A percentile compares a stretch with the other conserved stretches of the same genome.
Conservation (phyloP, 2,329 filamentous ascomycete species). For the Xylariaceae sp. region DNA sequence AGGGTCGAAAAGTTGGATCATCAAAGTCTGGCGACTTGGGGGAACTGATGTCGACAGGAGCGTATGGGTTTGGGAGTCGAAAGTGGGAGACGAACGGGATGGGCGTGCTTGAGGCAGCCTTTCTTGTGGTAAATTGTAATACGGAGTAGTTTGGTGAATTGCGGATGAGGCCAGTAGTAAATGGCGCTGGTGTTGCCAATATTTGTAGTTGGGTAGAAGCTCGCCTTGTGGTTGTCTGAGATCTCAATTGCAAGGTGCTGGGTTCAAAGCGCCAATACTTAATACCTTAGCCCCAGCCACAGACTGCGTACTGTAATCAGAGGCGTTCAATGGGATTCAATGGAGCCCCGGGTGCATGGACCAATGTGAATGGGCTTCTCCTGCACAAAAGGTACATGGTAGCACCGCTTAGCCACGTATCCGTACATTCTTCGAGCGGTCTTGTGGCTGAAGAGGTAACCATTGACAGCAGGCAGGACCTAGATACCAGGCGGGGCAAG, state of each 20-base stretch:
- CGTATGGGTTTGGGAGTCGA: neutral
- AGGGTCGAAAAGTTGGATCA: neutral
- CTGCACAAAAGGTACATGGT: neutral
- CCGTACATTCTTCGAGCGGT: too few species aligned
- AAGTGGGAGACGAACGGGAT: neutral
- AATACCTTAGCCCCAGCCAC: neutral
- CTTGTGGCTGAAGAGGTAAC: neutral
- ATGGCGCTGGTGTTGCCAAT: neutral
- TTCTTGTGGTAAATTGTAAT: neutral
- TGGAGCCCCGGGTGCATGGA: neutral
- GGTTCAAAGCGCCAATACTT: neutral
- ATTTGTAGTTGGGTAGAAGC: neutral
- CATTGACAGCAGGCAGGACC: too few species aligned
- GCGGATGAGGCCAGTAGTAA: neutral
- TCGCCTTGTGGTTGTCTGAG: neutral
- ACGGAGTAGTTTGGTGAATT: neutral
- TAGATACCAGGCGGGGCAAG: too few species aligned
- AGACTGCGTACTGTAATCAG: neutral
- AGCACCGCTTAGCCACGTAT: too few species aligned
- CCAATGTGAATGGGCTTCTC: neutral
- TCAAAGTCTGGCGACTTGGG: neutral
- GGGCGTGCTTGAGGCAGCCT: slow-evolving; percentile 1
- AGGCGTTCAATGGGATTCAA: neutral
- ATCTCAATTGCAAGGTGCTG: neutral
- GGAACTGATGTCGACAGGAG: neutral